A percentile compares a stretch with the other conserved stretches of the same genome.
These are phyloP conservation scores for Gyrodon lividus DNA, from an alignment of 768 basidiomycete genomes.

Conservation along the genomic window DNA sequence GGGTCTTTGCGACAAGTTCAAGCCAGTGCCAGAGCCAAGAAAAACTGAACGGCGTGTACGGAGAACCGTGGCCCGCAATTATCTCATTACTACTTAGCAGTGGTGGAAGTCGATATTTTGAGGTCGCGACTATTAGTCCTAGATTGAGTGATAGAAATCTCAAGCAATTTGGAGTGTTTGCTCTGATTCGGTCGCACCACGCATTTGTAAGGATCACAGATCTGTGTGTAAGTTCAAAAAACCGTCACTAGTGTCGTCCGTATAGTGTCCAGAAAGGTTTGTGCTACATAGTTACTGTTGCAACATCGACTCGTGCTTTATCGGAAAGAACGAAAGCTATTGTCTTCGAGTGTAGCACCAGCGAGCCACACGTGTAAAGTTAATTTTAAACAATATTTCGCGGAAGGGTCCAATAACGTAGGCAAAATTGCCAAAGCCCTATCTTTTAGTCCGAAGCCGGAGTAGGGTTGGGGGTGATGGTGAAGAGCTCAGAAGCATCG, in stretches of 20 bases:
- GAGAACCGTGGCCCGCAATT: too few relatives aligned
- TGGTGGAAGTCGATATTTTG: too few relatives aligned
- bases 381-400: not conserved
- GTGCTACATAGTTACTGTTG: not conserved
- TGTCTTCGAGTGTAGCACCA: not conserved
- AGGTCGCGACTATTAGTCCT: too few relatives aligned
- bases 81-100: too few relatives aligned
- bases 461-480: constrained; percentile 35
- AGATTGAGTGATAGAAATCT: too few relatives aligned
- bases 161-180: too few relatives aligned
- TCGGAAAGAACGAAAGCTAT: constrained; percentile 7
- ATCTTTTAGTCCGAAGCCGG: not conserved
- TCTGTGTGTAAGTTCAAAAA: not conserved
- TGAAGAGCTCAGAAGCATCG: constrained; percentile 57
- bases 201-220: not conserved
- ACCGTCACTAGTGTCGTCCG: constrained; percentile 11
- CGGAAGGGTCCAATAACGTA: not conserved
- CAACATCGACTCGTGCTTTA: constrained; percentile 1
- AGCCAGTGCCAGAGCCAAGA: constrained; percentile 35
- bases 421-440: not conserved
- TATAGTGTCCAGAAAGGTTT: constrained; percentile 10
- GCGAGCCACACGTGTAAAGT: not conserved
- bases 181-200: not conserved
- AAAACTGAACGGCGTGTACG: constrained; percentile 30
- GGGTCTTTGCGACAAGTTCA: constrained; percentile 49